phyloP scores from a whole-genome alignment of 1,139 yeast species.

The Yamadazyma dushanensis region DNA sequence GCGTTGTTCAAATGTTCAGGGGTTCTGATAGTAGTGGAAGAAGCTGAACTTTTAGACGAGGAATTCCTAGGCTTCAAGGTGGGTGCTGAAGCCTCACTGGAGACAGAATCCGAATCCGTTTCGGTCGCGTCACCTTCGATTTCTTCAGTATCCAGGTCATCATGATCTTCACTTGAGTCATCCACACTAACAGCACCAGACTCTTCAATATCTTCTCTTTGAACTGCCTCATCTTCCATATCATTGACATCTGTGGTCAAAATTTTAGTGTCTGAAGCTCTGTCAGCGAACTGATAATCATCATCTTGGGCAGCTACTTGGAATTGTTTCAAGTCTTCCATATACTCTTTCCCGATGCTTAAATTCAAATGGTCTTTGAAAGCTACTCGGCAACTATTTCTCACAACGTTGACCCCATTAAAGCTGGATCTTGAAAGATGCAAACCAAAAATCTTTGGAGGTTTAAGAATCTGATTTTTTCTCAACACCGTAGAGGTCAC shows the following conservation, averaged over 20 bases:
- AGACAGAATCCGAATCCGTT: constrained; percentile 12
- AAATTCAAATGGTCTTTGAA: constrained; percentile 61
- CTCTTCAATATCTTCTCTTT: constrained; percentile 43
- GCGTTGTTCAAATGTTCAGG: constrained; percentile 34
- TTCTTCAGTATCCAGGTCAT: constrained; percentile 23
- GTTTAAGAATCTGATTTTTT: constrained; percentile 56
- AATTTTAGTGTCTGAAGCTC: constrained; percentile 22
- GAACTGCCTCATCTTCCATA: constrained; percentile 47
- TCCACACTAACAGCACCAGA: constrained; percentile 27
- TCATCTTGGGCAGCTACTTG: constrained; percentile 26
- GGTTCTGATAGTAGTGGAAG: constrained; percentile 16
- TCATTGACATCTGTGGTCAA: constrained; percentile 46
- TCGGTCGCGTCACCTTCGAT: constrained; percentile 22
- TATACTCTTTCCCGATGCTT: constrained; percentile 47
- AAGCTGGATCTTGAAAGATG: constrained; percentile 84
- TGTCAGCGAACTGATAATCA: constrained; percentile 4
- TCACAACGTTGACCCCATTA: constrained; percentile 65
- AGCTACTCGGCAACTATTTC: constrained; percentile 74
- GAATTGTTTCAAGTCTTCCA: constrained; percentile 36
- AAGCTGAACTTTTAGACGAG: constrained; percentile 14
- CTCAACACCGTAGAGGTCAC: constrained; percentile 68
- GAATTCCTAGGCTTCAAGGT: constrained; percentile 10
- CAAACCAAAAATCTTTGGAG: constrained; percentile 71
- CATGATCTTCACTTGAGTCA: constrained; percentile 28
- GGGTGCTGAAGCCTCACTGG: constrained; percentile 10